phyloP scores from a whole-genome alignment of 1,139 yeast genomes.

The Protomyces gravidus region DNA sequence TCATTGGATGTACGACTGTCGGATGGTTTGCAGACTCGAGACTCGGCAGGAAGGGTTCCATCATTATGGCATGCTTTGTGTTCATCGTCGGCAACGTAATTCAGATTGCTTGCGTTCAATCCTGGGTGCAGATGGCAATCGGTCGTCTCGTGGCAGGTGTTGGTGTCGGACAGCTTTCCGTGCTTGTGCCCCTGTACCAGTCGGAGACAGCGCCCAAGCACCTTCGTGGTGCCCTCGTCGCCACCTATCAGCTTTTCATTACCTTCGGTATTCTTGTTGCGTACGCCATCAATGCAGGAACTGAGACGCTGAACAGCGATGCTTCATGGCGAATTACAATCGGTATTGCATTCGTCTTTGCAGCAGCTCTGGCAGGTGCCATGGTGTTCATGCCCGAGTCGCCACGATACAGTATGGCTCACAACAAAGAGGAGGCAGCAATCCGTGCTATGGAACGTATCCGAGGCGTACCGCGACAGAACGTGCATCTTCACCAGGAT shows the following conservation, averaged over 20 bases:
- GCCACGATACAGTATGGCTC: conserved; percentile 64
- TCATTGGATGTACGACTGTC: conserved; percentile 52
- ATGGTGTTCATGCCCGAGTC: conserved; percentile 72
- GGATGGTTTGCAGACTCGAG: conserved; percentile 47
- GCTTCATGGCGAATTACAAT: conserved; percentile 60
- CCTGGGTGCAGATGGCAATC: conserved; percentile 50
- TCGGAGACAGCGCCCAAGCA: conserved; percentile 67
- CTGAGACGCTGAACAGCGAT: conserved; percentile 53
- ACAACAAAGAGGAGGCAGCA: conserved; percentile 55
- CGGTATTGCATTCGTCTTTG: conserved; percentile 49
- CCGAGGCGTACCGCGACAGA: conserved; percentile 45
- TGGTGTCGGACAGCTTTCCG: conserved; percentile 65
- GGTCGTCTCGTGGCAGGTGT: conserved; percentile 45
- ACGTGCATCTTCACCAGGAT: conserved; percentile 45
- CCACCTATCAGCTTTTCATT: conserved; percentile 64
- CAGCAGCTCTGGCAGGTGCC: conserved; percentile 47
- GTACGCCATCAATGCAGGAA: conserved; percentile 62
- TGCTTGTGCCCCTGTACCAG: conserved; percentile 63
- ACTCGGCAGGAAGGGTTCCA: conserved; percentile 51
- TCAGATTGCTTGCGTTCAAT: conserved; percentile 50
- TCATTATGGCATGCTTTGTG: conserved; percentile 47
- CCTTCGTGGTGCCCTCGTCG: conserved; percentile 64
- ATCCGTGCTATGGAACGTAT: conserved; percentile 38
- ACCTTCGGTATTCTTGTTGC: conserved; percentile 58
- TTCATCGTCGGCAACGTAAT: conserved; percentile 52